These are phyloP conservation scores for Fusarium duplospermum DNA, from an alignment of 2,329 filamentous ascomycete genomes.

Conservation along the genomic window DNA sequence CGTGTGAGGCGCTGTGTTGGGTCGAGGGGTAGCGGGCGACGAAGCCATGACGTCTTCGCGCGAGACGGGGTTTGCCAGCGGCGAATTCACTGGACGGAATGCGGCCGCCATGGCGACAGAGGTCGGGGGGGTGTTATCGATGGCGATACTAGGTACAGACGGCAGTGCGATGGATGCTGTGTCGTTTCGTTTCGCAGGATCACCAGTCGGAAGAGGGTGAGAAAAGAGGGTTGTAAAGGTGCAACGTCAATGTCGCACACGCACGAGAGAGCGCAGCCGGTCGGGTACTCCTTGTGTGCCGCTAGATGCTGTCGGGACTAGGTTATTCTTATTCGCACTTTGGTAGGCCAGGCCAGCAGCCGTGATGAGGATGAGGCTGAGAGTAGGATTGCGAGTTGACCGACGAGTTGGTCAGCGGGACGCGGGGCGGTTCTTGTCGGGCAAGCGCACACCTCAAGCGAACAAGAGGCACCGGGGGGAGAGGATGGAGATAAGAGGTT, in stretches of 20 bases:
- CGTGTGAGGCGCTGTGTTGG: conserved; percentile 51
- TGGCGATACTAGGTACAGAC: conserved; percentile 17
- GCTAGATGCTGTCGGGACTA: conserved; percentile 26
- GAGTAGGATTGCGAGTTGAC: conserved; percentile 38
- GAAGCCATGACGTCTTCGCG: conserved; percentile 53
- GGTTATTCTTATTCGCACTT: conserved; percentile 32
- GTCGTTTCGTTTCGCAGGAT: conserved; percentile 14
- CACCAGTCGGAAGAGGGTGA: conserved; percentile 21
- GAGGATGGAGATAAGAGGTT: conserved; percentile 39
- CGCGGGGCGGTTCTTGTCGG: conserved; percentile 39
- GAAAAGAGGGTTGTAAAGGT: conserved; percentile 16
- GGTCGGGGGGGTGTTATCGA: conserved; percentile 8
- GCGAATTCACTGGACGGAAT: conserved; percentile 62
- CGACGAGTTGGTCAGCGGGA: conserved; percentile 22
- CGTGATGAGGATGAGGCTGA: conserved; percentile 44
- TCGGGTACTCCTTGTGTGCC: conserved; percentile 30
- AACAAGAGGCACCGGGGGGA: conserved; percentile 5
- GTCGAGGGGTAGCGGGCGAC: conserved; percentile 50
- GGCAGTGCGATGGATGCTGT: conserved; percentile 8
- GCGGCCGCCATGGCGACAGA: conserved; percentile 58
- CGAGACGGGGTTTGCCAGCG: conserved; percentile 48
- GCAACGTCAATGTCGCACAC: conserved; percentile 37
- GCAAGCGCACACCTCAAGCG: conserved; percentile 29
- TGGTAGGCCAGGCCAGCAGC: conserved; percentile 21
- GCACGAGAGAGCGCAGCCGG: conserved; percentile 28